A percentile compares a stretch with the other conserved stretches of the same genome.
These are phyloP conservation scores for Perkinsus chesapeaki DNA, from an alignment of 169 alveolate species.

Conservation along the genomic window DNA sequence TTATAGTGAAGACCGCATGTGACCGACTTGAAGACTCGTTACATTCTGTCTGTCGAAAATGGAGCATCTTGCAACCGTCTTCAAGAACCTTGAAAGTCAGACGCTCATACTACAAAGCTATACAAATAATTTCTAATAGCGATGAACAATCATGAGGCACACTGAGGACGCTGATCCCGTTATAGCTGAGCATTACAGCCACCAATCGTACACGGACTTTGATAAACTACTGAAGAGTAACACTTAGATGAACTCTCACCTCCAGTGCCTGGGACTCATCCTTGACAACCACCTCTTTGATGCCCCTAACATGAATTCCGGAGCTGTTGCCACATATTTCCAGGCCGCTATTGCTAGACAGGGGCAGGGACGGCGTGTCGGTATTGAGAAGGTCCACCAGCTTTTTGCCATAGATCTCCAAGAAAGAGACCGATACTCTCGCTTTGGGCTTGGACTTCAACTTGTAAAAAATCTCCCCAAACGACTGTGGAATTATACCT, in stretches of 20 bases:
- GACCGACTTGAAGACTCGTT: neutral
- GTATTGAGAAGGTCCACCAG: neutral
- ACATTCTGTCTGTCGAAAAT: neutral
- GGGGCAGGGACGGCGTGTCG: neutral
- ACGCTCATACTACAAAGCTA: no score
- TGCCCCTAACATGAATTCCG: conserved; percentile 7
- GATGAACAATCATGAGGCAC: no score
- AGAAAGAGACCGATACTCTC: neutral
- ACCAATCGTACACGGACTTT: no score
- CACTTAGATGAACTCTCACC: neutral
- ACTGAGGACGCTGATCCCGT: no score
- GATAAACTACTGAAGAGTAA: no score
- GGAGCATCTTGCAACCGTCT: neutral
- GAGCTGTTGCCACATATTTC: neutral
- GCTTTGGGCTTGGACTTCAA: neutral
- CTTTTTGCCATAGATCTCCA: conserved; percentile 11
- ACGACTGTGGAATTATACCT: neutral
- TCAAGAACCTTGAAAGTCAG: neutral
- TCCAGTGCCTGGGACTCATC: neutral
- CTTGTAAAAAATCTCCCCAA: neutral
- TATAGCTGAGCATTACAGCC: no score
- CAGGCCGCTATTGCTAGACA: neutral
- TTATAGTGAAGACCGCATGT: conserved; percentile 5
- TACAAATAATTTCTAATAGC: no score
- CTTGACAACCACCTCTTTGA: neutral